Base-by-base conservation (phyloP, 208 protist genomes). In the Leishmania martiniquensis region DNA sequence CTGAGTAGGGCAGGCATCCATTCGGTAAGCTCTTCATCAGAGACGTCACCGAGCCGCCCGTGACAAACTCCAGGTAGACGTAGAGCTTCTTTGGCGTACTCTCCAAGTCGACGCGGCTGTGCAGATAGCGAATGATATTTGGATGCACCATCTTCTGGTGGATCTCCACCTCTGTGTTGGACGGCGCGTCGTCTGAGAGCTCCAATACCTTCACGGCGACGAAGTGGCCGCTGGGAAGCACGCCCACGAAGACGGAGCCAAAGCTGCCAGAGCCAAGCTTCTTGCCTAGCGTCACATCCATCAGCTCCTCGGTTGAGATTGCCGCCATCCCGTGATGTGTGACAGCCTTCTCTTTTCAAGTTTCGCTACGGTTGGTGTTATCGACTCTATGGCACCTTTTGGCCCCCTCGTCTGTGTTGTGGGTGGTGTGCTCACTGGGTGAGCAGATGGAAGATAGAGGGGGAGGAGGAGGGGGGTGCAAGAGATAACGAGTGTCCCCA, bases 51-150 rank as follows among this genome's bases (percentile, higher is more conserved):
- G 96, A 98, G 7, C 96, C 96, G 15, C 96, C 95, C 15, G 96
- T 96, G 57, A 98, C 93, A 75, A 97, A 98, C 85, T 98, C 95
- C 22, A 98, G 81, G 77, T 98, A 98, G 52, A 98, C 88, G 81
- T 96, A 95, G 52, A 97, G 82, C 54, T 89, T 91, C 82, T 93
- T 97, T 4, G 93, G 92, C 0, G 88, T 91, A 77, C 91, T 95
- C 47, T 95, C 90, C n/a, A 75, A 78, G 60, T 96, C 91, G 34
- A 95, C 83, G 60, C 87, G 85, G 73, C 92, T 97, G 84, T 96
- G 91, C 75, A 97, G 70, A 75, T 97, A 98, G 29, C 91, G 94
- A 75, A 96, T 97, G 69, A 98, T 96, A 84, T 98, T 98, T 32
- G 94, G 90, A 79, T 98, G 96, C 22, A 89, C 89, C 82, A 98